Base-by-base conservation (phyloP, 73 alveolate species). In the Blepharisma stoltei region DNA sequence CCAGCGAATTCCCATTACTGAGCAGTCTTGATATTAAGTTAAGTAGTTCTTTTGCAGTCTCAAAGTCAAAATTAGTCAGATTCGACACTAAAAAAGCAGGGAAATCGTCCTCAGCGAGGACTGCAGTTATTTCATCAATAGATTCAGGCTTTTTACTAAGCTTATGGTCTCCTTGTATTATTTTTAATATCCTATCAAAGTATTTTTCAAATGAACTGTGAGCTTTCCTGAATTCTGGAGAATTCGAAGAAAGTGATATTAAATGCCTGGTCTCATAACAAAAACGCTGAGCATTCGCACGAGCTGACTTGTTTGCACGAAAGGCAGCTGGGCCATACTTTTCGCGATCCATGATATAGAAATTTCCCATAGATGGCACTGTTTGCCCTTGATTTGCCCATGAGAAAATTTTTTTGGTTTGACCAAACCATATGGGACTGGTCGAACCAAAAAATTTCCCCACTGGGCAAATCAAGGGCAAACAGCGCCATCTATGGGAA, bases 291-390 rank as follows among this genome's bases (percentile, higher is more conserved):
- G 73, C 73, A 25, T 60, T 60, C 3, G 73, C 37, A 8, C 23
- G 46, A 18, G 45, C 73, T 14, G 73, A 20, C 46, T 60, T 60
- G 46, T 60, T 60, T 9, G 73, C 14, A 8, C 23, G 14, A 25
- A 60, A 60, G 23, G 73, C 73, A 14, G 49, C 37, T 60, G 0
- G 37, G 46, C 18, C 14, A 38, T 20, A 60, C 23, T 60, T 60
- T 11, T n/a, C 14, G 14, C 73, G 38, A 60, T 60, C 73, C 73
- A 60, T 60, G 41, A 32, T 32, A n/a, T n/a, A n/a, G n/a, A n/a
- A n/a, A n/a, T n/a, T n/a, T n/a, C n/a, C n/a, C n/a, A n/a, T n/a
- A n/a, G n/a, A n/a, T n/a, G n/a, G n/a, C n/a, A n/a, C n/a, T n/a
- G n/a, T n/a, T n/a, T n/a, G n/a, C n/a, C n/a, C n/a, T n/a, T n/a